Percentiles rank a stretch among this genome's conserved stretches.
phyloP scores from a whole-genome alignment of 805 yeast species.

The Barnettozyma vustinii region DNA sequence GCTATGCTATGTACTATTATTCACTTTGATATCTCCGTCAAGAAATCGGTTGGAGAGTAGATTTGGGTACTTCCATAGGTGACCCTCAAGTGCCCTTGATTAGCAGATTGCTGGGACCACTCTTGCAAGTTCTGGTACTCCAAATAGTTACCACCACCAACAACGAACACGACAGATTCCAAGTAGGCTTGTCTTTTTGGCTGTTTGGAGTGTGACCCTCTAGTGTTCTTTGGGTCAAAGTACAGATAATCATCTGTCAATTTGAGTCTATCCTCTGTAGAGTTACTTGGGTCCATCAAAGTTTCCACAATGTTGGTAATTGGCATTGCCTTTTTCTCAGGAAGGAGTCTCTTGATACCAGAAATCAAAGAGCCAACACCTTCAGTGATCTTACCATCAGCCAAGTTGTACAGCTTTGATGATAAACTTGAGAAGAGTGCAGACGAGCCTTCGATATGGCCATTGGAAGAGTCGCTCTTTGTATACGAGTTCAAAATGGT shows the following conservation, averaged over 20 bases:
- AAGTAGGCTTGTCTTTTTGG: slow-evolving; percentile 80
- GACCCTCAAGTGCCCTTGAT: slow-evolving; percentile 41
- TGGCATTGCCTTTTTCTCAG: slow-evolving; percentile 84
- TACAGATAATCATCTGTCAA: slow-evolving; percentile 86
- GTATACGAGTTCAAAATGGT: slow-evolving; percentile 30
- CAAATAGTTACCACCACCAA: slow-evolving; percentile 94
- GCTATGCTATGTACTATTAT: background rate
- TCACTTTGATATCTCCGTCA: slow-evolving; percentile 46
- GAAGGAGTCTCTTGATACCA: slow-evolving; percentile 80
- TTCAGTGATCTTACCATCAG: slow-evolving; percentile 77
- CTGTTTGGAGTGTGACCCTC: slow-evolving; percentile 87
- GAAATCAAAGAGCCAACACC: slow-evolving; percentile 88
- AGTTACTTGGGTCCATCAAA: slow-evolving; percentile 73
- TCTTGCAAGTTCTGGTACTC: slow-evolving; percentile 94
- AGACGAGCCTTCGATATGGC: slow-evolving; percentile 31
- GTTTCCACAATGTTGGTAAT: slow-evolving; percentile 89
- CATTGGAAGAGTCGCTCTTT: slow-evolving; percentile 20
- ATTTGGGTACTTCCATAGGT: slow-evolving; percentile 86
- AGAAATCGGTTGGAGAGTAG: slow-evolving; percentile 61
- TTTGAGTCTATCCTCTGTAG: slow-evolving; percentile 57
- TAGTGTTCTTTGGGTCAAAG: slow-evolving; percentile 78
- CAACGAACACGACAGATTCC: slow-evolving; percentile 83
- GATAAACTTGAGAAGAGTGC: slow-evolving; percentile 71
- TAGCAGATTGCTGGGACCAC: slow-evolving; percentile 50
- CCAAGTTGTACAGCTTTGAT: slow-evolving; percentile 70